Conservation (phyloP, 176 grass and related monocot genomes). For the Triticum aestivum region DNA sequence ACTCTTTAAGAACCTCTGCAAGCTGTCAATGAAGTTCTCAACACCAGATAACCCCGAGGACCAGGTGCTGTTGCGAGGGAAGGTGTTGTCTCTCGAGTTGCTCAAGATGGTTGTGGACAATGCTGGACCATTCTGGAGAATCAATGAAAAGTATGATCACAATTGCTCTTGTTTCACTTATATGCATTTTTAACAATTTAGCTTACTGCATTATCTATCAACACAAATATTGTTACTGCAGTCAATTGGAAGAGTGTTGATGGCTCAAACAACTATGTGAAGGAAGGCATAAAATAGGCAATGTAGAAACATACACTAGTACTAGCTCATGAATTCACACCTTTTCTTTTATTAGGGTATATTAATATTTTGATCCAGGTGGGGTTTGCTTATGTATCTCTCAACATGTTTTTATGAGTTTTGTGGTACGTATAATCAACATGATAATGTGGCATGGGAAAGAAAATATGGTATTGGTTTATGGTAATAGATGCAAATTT, state of each 20-base stretch:
- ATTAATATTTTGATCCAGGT: background rate
- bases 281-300: conserved; percentile 9
- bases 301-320: conserved; percentile 15
- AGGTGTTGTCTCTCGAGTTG: conserved; percentile 86
- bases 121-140: conserved; percentile 80
- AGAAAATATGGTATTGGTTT: background rate
- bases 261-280: conserved; percentile 21
- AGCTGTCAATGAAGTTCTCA: conserved; percentile 92
- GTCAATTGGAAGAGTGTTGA: conserved; percentile 34
- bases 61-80: conserved; percentile 78
- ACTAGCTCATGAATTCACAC: background rate
- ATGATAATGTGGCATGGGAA: background rate
- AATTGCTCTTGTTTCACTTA: conserved; percentile 9
- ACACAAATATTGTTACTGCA: background rate
- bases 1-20: conserved; percentile 91
- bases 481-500: background rate
- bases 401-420: background rate
- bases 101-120: conserved; percentile 88
- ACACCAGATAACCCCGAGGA: conserved; percentile 72
- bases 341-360: background rate
- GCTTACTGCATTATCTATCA: background rate
- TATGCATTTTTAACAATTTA: conserved; percentile 28
- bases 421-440: background rate
- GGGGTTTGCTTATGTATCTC: background rate
- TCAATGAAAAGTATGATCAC: conserved; percentile 69